These are phyloP conservation scores for Rhodocollybia butyracea DNA, from an alignment of 768 basidiomycete genomes.

Conservation along the genomic window DNA sequence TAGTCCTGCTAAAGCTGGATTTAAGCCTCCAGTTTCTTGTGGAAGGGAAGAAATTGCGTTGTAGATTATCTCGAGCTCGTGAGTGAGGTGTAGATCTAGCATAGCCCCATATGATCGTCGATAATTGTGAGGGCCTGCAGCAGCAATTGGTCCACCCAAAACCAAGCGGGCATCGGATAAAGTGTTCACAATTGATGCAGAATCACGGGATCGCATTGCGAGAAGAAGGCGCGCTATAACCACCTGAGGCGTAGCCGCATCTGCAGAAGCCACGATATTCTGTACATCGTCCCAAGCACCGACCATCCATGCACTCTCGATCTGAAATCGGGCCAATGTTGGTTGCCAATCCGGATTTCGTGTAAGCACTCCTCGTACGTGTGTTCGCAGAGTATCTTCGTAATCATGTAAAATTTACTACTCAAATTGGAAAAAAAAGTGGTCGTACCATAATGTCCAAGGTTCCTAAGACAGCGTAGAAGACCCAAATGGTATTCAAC, in stretches of 20 bases:
- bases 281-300: slow-evolving; percentile 89
- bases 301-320: slow-evolving; percentile 95
- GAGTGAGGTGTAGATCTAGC: slow-evolving; percentile 79
- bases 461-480: slow-evolving; percentile 84
- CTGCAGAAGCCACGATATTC: slow-evolving; percentile 47
- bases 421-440: slow-evolving; percentile 1
- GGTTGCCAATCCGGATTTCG: slow-evolving; percentile 82
- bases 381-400: slow-evolving; percentile 95
- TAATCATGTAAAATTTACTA: slow-evolving; percentile 6
- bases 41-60: slow-evolving; percentile 37
- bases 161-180: slow-evolving; percentile 64
- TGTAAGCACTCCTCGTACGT: slow-evolving; percentile 86
- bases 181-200: slow-evolving; percentile 40
- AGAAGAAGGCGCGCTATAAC: slow-evolving; percentile 79
- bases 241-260: slow-evolving; percentile 55
- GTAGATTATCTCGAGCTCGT: slow-evolving; percentile 77
- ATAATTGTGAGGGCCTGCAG: slow-evolving; percentile 80
- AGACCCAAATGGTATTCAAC: slow-evolving; percentile 87
- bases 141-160: slow-evolving; percentile 77
- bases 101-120: slow-evolving; percentile 84
- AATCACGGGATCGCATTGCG: slow-evolving; percentile 64
- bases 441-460: slow-evolving; percentile 91
- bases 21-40: not conserved
- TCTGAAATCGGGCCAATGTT: slow-evolving; percentile 76
- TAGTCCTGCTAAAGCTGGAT: slow-evolving; percentile 34